These are phyloP conservation scores for Stromatinia cepivora DNA, from an alignment of 2,329 filamentous ascomycete species.

Conservation along the genomic window DNA sequence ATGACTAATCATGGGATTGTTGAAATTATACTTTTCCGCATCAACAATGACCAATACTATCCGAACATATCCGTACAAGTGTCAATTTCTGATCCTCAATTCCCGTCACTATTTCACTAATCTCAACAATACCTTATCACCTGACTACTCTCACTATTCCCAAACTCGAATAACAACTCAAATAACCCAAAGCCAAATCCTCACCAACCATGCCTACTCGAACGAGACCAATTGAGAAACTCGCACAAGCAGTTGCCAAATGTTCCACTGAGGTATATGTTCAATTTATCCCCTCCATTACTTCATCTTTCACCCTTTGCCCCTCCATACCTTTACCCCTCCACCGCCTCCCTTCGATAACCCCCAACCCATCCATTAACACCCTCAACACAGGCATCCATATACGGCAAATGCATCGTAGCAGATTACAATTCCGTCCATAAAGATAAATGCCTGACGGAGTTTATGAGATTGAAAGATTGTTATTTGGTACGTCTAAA, in stretches of 20 bases:
- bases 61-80: not conserved
- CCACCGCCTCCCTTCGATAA: not conserved
- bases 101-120: not conserved
- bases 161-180: not conserved
- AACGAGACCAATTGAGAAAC: conserved; percentile 66
- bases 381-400: conserved; percentile 61
- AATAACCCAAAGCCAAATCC: not conserved
- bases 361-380: not conserved
- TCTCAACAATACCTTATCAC: not conserved
- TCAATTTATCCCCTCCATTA: not conserved
- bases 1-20: conserved; percentile 2
- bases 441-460: conserved; percentile 84
- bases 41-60: not conserved
- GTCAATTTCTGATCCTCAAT: not conserved
- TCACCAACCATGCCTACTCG: conserved; percentile 40
- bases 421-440: conserved; percentile 86
- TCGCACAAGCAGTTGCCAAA: conserved; percentile 64
- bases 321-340: not conserved
- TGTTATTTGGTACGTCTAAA: conserved; percentile 72
- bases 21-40: not conserved
- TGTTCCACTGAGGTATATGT: conserved; percentile 62
- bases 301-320: conserved; percentile 10
- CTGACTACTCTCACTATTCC: not conserved
- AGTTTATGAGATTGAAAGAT: conserved; percentile 83
- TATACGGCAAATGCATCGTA: conserved; percentile 89